Evolutionary conservation across 176 grass and related monocot species (phyloP).

Genomic region (Urochloa ruziziensis): DNA sequence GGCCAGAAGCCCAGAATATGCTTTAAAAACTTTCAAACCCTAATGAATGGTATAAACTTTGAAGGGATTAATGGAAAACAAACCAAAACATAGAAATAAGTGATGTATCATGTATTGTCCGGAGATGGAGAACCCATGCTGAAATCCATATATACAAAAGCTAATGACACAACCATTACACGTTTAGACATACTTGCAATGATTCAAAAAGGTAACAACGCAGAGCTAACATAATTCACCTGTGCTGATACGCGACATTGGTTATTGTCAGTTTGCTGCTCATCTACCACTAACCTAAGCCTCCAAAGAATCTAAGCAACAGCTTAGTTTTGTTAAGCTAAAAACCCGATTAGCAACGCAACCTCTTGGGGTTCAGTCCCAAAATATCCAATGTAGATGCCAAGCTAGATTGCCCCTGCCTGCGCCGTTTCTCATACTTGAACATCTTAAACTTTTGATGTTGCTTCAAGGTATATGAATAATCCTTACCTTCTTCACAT

Average conservation of each 20-base stretch:
- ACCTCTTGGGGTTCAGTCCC: background rate
- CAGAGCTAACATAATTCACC: background rate
- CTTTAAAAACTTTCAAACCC: too few relatives aligned
- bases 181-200: background rate
- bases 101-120: background rate
- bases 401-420: background rate
- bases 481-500: constrained; percentile 37
- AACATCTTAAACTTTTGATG: constrained; percentile 29
- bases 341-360: background rate
- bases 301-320: background rate
- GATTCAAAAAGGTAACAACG: background rate
- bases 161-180: background rate
- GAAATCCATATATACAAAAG: background rate
- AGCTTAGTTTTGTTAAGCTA: background rate
- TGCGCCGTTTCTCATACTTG: background rate
- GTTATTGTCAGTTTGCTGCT: background rate
- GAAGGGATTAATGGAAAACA: too few relatives aligned
- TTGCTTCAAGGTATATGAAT: constrained; percentile 15
- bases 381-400: background rate
- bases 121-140: background rate
- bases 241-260: background rate
- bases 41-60: too few relatives aligned
- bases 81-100: too few relatives aligned
- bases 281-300: background rate
- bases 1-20: too few relatives aligned